phyloP scores from a whole-genome alignment of 1,284 basidiomycete species.

The Microbotryum saponariae region DNA sequence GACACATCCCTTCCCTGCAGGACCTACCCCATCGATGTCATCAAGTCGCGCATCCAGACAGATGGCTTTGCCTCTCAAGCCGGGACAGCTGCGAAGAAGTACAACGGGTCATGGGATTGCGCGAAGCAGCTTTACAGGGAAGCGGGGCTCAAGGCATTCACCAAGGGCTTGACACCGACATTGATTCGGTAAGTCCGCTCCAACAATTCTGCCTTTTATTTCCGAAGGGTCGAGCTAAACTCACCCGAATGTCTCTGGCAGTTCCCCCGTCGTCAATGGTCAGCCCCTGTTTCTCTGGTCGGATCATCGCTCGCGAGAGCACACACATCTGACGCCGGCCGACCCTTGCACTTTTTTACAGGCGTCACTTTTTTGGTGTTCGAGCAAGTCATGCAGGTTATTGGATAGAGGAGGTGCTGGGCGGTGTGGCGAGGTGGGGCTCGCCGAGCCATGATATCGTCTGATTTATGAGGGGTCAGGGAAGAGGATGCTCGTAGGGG shows the following conservation, averaged over 20 bases:
- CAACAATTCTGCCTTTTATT: neutral
- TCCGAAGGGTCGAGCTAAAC: neutral
- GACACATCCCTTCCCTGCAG: conserved; percentile 38
- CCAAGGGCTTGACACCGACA: conserved; percentile 79
- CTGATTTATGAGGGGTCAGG: too few species aligned
- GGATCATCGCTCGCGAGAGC: too few species aligned
- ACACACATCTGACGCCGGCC: too few species aligned
- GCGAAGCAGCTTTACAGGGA: conserved; percentile 68
- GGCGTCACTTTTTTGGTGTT: conserved; percentile 81
- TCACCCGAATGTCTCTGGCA: conserved; percentile 36
- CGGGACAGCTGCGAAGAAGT: conserved; percentile 55
- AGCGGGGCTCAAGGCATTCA: conserved; percentile 79
- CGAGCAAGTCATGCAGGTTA: conserved; percentile 61
- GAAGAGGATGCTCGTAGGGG: too few species aligned
- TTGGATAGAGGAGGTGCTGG: neutral
- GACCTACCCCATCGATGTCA: conserved; percentile 88
- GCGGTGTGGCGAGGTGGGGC: too few species aligned
- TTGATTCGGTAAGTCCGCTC: conserved; percentile 62
- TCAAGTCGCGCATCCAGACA: conserved; percentile 92
- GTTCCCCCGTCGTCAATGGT: conserved; percentile 82
- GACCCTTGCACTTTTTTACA: too few species aligned
- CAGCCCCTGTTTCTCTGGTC: too few species aligned
- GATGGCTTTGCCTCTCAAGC: conserved; percentile 69
- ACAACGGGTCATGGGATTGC: conserved; percentile 72
- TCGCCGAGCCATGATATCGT: too few species aligned